Percentiles rank a stretch among this genome's conserved stretches.
Conservation (phyloP, 2,329 filamentous ascomycete species). For the Colletotrichum endophyticum region DNA sequence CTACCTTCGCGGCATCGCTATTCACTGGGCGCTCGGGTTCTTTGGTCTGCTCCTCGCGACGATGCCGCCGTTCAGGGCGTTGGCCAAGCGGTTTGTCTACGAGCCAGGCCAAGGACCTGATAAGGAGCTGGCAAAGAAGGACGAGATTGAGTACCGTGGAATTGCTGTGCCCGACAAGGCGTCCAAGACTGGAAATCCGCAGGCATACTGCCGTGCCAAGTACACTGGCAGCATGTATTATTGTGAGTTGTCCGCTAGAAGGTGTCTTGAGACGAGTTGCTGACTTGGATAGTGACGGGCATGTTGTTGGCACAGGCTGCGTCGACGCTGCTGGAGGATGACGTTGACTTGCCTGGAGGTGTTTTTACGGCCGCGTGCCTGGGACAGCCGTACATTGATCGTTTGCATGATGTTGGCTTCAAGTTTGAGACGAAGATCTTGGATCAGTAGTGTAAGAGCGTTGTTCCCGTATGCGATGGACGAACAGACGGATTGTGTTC, state of each 20-base stretch:
- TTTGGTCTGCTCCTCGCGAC: constrained; percentile 48
- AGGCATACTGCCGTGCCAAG: constrained; percentile 59
- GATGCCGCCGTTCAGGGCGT: constrained; percentile 47
- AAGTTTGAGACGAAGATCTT: constrained; percentile 62
- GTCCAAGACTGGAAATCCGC: constrained; percentile 40
- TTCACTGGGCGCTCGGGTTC: constrained; percentile 54
- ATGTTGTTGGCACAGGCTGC: constrained; percentile 69
- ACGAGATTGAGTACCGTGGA: constrained; percentile 68
- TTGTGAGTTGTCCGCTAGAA: constrained; percentile 49
- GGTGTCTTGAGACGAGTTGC: not conserved
- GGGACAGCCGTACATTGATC: constrained; percentile 70
- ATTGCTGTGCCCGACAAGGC: constrained; percentile 66
- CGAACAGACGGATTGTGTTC: not conserved
- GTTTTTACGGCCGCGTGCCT: constrained; percentile 75
- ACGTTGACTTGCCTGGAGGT: constrained; percentile 66
- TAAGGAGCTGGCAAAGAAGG: constrained; percentile 57
- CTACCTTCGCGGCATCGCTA: constrained; percentile 51
- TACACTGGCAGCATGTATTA: constrained; percentile 68
- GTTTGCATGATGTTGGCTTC: constrained; percentile 65
- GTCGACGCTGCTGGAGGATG: constrained; percentile 67
- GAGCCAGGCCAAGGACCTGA: constrained; percentile 61
- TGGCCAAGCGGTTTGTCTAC: constrained; percentile 48
- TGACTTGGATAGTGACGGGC: constrained; percentile 61
- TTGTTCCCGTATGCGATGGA: not conserved
- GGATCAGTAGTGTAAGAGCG: constrained; percentile 19